Percentiles rank a stretch among this genome's conserved stretches.
phyloP scores from a whole-genome alignment of 163 green algal species.

The Smithsoniella earleae region DNA sequence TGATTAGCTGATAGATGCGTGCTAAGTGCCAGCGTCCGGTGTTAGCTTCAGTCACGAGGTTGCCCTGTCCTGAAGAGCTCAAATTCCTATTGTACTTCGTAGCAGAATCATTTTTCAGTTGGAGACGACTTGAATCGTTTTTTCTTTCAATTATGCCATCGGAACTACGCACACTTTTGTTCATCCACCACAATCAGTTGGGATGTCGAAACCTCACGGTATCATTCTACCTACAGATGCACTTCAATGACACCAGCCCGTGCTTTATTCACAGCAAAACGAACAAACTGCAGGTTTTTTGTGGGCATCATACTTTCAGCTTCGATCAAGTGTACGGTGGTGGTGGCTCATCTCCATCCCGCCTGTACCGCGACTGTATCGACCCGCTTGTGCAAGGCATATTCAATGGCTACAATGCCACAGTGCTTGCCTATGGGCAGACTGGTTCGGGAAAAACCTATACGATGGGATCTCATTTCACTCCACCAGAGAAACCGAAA shows the following conservation, averaged over 20 bases:
- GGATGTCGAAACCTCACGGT: too few species aligned
- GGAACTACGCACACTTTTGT: neutral
- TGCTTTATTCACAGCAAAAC: neutral
- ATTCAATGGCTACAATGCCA: slow-evolving; percentile 89
- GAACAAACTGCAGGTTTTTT: slow-evolving; percentile 52
- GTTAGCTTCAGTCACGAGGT: too few species aligned
- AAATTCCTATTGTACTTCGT: too few species aligned
- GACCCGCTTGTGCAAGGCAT: slow-evolving; percentile 74
- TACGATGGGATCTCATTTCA: slow-evolving; percentile 86
- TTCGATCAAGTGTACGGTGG: slow-evolving; percentile 80
- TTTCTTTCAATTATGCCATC: too few species aligned
- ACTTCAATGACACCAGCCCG: neutral
- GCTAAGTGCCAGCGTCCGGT: too few species aligned
- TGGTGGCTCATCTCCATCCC: slow-evolving; percentile 24
- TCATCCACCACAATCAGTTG: slow-evolving; percentile 14
- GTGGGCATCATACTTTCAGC: slow-evolving; percentile 59
- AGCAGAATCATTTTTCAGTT: too few species aligned
- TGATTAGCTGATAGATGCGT: too few species aligned
- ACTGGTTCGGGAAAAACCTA: slow-evolving; percentile 85
- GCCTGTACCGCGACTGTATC: slow-evolving; percentile 68
- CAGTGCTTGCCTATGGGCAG: slow-evolving; percentile 66
- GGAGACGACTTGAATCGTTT: too few species aligned
- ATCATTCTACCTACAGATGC: too few species aligned
- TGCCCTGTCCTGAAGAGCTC: too few species aligned
- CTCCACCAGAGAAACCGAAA: slow-evolving; percentile 35